Conservation (phyloP, 2,329 filamentous ascomycete species). For the Plectosphaerella sp. region DNA sequence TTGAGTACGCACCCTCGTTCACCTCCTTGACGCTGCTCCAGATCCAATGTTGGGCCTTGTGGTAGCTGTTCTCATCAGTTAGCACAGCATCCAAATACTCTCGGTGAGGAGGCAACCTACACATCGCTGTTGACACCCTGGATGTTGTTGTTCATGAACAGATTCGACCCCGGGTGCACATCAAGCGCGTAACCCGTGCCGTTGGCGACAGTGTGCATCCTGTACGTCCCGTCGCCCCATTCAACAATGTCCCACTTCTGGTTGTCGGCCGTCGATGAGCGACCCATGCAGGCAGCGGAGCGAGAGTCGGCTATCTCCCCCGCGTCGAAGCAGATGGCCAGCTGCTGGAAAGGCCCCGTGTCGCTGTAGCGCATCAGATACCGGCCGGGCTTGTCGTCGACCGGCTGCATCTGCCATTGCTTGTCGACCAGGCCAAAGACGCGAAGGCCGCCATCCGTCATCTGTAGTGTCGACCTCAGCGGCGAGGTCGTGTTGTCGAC, state of each 20-base stretch:
- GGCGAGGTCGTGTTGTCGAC: slow-evolving; percentile 20
- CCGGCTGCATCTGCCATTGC: slow-evolving; percentile 24
- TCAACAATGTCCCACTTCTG: slow-evolving; percentile 28
- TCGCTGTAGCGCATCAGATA: slow-evolving; percentile 24
- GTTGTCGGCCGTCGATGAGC: slow-evolving; percentile 15
- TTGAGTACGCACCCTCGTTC: slow-evolving; percentile 26
- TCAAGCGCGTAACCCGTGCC: slow-evolving; percentile 26
- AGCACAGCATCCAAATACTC: not conserved
- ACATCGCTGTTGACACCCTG: slow-evolving; percentile 7
- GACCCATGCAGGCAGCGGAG: slow-evolving; percentile 23
- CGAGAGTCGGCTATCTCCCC: slow-evolving; percentile 17
- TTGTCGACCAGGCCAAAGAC: slow-evolving; percentile 13
- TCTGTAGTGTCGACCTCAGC: slow-evolving; percentile 8
- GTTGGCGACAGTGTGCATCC: slow-evolving; percentile 24
- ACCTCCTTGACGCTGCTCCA: slow-evolving; percentile 23
- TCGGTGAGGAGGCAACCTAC: not conserved
- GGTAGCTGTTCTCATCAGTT: slow-evolving; percentile 7
- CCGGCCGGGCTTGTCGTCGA: slow-evolving; percentile 18
- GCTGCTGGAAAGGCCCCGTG: slow-evolving; percentile 20
- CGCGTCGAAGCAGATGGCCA: slow-evolving; percentile 20
- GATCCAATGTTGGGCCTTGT: slow-evolving; percentile 27
- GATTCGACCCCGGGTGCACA: slow-evolving; percentile 22
- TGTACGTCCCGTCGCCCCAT: slow-evolving; percentile 22
- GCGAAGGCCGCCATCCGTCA: slow-evolving; percentile 12
- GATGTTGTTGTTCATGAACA: slow-evolving; percentile 23